phyloP scores from a whole-genome alignment of 2,329 filamentous ascomycete species.

The Aspergillus pseudotamarii region DNA sequence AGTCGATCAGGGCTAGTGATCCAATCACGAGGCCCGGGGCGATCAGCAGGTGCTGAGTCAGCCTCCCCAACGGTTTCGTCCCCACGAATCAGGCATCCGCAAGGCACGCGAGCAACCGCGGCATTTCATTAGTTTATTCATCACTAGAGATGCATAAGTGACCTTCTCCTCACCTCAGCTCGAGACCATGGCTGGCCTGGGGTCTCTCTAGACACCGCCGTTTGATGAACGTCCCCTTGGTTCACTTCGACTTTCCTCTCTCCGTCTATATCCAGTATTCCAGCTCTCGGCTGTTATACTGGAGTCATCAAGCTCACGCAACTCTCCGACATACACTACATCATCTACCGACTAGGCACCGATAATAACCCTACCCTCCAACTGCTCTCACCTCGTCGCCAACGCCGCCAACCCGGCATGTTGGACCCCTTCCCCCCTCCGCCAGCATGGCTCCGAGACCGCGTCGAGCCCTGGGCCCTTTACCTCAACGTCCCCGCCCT shows the following conservation, averaged over 20 bases:
- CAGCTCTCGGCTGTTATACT: background rate
- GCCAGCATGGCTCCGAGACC: conserved; percentile 54
- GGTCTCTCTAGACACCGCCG: conserved; percentile 10
- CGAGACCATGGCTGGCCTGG: conserved; percentile 17
- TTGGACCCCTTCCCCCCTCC: conserved; percentile 50
- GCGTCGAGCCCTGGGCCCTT: conserved; percentile 54
- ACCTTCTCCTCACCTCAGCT: conserved; percentile 7
- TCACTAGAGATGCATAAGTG: background rate
- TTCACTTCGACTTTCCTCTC: background rate
- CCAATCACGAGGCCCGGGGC: background rate
- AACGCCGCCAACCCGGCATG: conserved; percentile 36
- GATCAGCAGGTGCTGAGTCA: conserved; percentile 4
- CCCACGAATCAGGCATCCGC: conserved; percentile 21
- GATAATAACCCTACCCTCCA: background rate
- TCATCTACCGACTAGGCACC: background rate
- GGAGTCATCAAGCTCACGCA: background rate
- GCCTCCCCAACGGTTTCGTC: conserved; percentile 19
- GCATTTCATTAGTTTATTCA: conserved; percentile 6
- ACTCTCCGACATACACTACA: background rate
- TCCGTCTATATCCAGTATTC: conserved; percentile 1
- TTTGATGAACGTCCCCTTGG: conserved; percentile 1
- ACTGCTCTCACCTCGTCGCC: conserved; percentile 7
- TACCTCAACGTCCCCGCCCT: conserved; percentile 58
- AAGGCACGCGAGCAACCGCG: conserved; percentile 19
- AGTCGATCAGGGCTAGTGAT: background rate